Percentiles rank a stretch among this genome's conserved stretches.
Evolutionary conservation across 169 alveolate genomes (phyloP).

Genomic region (Plasmodium vivax): DNA sequence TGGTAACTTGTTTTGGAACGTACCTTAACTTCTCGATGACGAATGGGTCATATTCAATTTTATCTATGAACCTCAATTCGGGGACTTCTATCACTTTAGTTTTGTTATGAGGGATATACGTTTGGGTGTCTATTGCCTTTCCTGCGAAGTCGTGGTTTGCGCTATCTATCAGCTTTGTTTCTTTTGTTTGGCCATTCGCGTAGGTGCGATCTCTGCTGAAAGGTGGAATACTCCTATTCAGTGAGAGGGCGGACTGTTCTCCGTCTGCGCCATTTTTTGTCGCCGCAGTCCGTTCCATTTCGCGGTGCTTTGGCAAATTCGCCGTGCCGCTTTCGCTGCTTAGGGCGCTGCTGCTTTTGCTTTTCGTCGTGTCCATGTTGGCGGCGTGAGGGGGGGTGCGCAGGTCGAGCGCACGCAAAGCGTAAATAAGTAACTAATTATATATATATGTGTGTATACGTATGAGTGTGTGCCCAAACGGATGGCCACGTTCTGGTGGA

Average conservation of each 20-base stretch:
- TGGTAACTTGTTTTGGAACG: constrained; percentile 79
- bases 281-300: background rate
- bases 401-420: background rate
- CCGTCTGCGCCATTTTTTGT: constrained; percentile 4
- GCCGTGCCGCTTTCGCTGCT: background rate
- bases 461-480: background rate
- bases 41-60: constrained; percentile 75
- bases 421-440: background rate
- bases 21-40: constrained; percentile 77
- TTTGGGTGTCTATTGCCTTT: constrained; percentile 76
- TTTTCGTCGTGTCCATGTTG: constrained; percentile 11
- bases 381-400: background rate
- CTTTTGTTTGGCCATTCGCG: constrained; percentile 3
- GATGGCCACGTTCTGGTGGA: background rate
- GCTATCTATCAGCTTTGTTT: constrained; percentile 14
- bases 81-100: constrained; percentile 80
- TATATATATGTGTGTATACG: background rate
- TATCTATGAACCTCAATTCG: constrained; percentile 77
- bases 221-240: background rate
- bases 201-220: background rate
- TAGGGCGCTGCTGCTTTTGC: background rate
- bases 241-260: background rate
- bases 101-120: constrained; percentile 58
- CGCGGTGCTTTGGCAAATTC: background rate
- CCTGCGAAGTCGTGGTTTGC: constrained; percentile 74